Evolutionary conservation across 2,329 filamentous ascomycete species (phyloP), one percentile per base, ranked within the genome.

Genomic region (Neoscytalidium dimidiatum): DNA sequence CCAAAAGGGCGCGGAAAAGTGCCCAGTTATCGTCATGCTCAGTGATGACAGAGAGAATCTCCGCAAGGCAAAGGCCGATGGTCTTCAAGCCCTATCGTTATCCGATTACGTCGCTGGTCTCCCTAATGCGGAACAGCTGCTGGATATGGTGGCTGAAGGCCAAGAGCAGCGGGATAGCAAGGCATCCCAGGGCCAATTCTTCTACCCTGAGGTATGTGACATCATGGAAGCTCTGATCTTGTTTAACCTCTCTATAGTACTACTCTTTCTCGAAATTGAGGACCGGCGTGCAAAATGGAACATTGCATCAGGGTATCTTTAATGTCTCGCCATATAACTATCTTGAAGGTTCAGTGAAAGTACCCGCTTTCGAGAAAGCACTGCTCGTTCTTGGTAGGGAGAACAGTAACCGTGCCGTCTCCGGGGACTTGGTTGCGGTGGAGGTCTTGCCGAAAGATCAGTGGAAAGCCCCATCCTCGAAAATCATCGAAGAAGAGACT

Each of bases 311-410:
- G 79, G 95, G 95, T 6, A 89, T 92, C 26, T 99, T 97, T 82
- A 97, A 94, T 73, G 92, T 98, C 29, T 98, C 95, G 7, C 92
- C 92, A 0, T 99, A 98, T 83, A 99, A 99, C 80, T 99, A 98
- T 72, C 84, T 99, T 11, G 95, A 99, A 77, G 95, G 92, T 1
- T 93, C 92, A 0, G 91, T 98, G 67, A 90, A 94, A 71, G 93
- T 96, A 0, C 88, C 94, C 0, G 88, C 94, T 4, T 99, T 99
- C 72, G 90, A 95, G 66, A 96, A 95, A 72, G 86, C 93, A 1
- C 85, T 99, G 31, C 84, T 99, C 17, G 86, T 99, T 52, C 84
- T 98, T 17, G 95, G 95, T 13, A 87, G 95, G 67, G 95, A 99
- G 73, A 97, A 96, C 78, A 97, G 96, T 82, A 99, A 98, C 79